Base-by-base conservation (phyloP, 192 early-diverging fungal genomes). In the Dissophora ornata region DNA sequence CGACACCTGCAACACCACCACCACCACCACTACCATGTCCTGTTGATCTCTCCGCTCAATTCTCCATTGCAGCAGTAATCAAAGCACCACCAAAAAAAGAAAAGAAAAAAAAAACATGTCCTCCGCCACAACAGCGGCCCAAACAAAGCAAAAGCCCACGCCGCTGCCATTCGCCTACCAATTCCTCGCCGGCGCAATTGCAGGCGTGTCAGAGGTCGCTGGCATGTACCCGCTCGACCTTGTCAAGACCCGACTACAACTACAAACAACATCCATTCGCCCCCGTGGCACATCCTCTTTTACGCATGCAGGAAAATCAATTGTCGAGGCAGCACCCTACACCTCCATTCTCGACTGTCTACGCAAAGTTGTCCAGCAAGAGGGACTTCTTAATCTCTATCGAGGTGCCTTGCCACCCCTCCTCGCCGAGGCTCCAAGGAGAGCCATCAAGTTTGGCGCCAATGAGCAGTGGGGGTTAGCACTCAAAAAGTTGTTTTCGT, bases 161-260 rank as follows among this genome's bases (percentile, higher is more conserved):
- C 61, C 86, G 7, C 84, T 92, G 34, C 90, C 92, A 36, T 92
- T 93, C 67, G 83, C 81, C 58, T 92, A 81, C 67, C 90, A 91
- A 79, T 90, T 90, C 69, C 71, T 89, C 2, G 88, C 90, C 46
- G 90, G 84, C 62, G 90, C 90, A 45, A 83, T 93, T 52, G 92
- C 92, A 30, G 92, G 92, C 12, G 82, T 90, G 34, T 86, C 91
- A 2, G 96, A 97, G 80, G 92, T 97, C 61, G 80, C 90, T 42
- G 84, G 87, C 67, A 94, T 96, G 90, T 95, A 97, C 80, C 96
- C 96, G 1, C 82, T 97, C 26, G 96, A 97, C 77, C 81, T 96
- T 8, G 94, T 96, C 63, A 98, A 98, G 80, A 98, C 96, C 5
- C 86, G 96, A 21, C 87, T 94, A 63, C 95, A 96, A 84, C 87